Conservation (phyloP, 208 protist genomes). For the Naegleria gruberi region DNA sequence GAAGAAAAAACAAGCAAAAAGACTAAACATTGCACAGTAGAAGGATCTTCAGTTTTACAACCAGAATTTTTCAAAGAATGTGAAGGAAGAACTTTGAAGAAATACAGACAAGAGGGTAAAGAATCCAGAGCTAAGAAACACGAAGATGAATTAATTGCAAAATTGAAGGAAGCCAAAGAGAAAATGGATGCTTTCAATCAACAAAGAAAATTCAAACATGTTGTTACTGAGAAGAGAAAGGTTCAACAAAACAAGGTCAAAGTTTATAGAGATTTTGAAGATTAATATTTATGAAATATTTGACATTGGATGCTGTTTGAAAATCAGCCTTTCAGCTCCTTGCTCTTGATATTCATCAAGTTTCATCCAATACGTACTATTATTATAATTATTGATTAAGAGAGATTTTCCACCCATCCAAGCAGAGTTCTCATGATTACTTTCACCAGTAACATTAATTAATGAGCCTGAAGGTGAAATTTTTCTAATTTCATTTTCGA, state of each 20-base stretch:
- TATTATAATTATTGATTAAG: neutral
- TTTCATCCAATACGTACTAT: neutral
- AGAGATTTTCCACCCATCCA: neutral
- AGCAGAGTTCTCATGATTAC: neutral
- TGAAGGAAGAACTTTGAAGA: conserved; percentile 10
- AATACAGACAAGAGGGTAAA: neutral
- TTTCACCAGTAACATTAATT: neutral
- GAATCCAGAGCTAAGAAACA: neutral
- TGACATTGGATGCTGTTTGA: neutral
- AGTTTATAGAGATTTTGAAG: neutral
- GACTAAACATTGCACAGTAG: neutral
- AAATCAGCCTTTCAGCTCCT: neutral
- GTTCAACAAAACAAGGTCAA: neutral
- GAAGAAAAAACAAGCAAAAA: neutral
- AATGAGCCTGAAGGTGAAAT: neutral
- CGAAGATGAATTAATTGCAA: neutral
- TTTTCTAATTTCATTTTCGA: neutral
- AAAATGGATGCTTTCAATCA: neutral
- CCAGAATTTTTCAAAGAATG: neutral
- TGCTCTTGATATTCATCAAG: neutral
- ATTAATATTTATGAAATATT: neutral
- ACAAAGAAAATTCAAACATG: neutral
- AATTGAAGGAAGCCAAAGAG: conserved; percentile 11
- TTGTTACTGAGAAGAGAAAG: neutral
- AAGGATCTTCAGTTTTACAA: neutral